Base-by-base conservation (phyloP, 805 yeast genomes). In the Lachancea fermentati region DNA sequence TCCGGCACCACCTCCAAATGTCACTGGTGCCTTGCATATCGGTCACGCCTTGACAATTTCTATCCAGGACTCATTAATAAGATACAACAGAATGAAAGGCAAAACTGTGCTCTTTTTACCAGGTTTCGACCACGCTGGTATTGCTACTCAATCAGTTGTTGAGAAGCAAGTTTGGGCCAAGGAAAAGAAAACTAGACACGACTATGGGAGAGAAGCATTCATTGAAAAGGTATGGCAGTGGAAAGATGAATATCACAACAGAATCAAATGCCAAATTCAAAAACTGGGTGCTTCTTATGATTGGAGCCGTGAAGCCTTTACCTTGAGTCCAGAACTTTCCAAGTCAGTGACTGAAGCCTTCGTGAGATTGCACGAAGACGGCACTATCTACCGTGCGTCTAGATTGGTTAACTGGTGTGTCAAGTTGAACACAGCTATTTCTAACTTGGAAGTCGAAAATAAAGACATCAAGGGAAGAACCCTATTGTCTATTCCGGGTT, bases 1-100 rank as follows among this genome's bases (percentile, higher is more conserved):
- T 55, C 97, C 97, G 30, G 93, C 96, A n/a, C 98, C 98, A 30
- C 98, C 98, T 47, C 98, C 98, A 60, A 93, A 93, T 64, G 95
- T 93, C 49, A 93, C 98, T 35, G 98, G 98, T 68, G 97, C 97
- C 34, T 75, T 93, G 52, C 98, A 93, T 66, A 93, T 93, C 65
- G 98, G 98, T 54, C 98, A 93, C 66, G 98, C 97, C 19, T 75
- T 93, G 62, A 93, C 98, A 13, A 85, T 89, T 46, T 72, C 97
- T 26, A 84, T 93, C 58, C 98, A 93, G 71, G 98, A 93, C 65
- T 66, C 97, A 18, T 76, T 93, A 60, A 80, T 89, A 50, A 80
- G 98, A 67, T 93, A 78, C 72, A 79, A 93, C 74, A 83, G 98
- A 72, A 93, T 93, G 98, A 81, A 81, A 66, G 97, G 97, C 40